phyloP scores from a whole-genome alignment of 371 early-diverging fungal genomes.

The Nematocida sp. region DNA sequence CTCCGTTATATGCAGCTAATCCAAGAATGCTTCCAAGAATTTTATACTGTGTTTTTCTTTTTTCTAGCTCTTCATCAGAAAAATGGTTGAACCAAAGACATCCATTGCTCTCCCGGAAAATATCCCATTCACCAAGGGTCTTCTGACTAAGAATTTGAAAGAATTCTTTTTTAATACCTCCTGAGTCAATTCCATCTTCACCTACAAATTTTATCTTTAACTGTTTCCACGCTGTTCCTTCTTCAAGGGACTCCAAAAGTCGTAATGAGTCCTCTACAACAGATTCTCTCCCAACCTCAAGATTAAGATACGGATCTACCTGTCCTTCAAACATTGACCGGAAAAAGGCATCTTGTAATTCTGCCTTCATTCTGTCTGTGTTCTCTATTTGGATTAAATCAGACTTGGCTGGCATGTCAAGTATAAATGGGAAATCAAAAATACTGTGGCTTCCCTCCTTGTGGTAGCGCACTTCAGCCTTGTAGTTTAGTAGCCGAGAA shows the following conservation, averaged over 20 bases:
- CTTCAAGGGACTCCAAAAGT: conserved; percentile 56
- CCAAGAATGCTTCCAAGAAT: conserved; percentile 75
- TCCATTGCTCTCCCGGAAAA: conserved; percentile 72
- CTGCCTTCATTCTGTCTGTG: conserved; percentile 66
- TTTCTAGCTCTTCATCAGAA: conserved; percentile 70
- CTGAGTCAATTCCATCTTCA: conserved; percentile 78
- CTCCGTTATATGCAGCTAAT: conserved; percentile 76
- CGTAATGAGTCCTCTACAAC: conserved; percentile 66
- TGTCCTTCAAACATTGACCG: conserved; percentile 70
- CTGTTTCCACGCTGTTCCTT: conserved; percentile 67
- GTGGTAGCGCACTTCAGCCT: conserved; percentile 64
- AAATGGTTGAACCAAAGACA: conserved; percentile 72
- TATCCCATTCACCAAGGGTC: conserved; percentile 59
- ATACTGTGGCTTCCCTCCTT: conserved; percentile 60
- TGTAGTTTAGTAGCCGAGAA: conserved; percentile 63
- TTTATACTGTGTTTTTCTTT: conserved; percentile 69
- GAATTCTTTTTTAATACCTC: conserved; percentile 76
- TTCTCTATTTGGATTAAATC: conserved; percentile 69
- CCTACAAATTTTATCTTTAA: conserved; percentile 71
- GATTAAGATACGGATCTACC: conserved; percentile 67
- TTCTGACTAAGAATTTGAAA: conserved; percentile 73
- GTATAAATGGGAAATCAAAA: conserved; percentile 65
- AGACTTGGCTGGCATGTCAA: conserved; percentile 69
- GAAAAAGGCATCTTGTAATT: conserved; percentile 70
- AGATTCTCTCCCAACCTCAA: conserved; percentile 63